Percentiles rank a stretch among this genome's conserved stretches.
Conservation (phyloP, 306 rosid species). For the Morella rubra region DNA sequence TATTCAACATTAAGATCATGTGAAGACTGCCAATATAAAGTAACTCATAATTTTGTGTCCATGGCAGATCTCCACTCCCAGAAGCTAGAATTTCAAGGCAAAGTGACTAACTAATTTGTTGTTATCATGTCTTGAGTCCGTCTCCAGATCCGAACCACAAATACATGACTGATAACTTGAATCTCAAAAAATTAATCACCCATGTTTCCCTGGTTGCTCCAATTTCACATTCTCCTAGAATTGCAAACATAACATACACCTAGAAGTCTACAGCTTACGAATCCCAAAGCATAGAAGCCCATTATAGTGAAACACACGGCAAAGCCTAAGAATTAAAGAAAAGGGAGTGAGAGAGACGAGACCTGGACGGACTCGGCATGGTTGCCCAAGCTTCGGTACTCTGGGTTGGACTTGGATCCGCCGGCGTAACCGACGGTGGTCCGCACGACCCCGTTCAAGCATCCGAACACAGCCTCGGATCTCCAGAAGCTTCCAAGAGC, state of each 20-base stretch:
- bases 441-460: slow-evolving; percentile 76
- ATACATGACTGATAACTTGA: neutral
- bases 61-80: neutral
- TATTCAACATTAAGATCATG: neutral
- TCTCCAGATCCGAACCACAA: too few species aligned
- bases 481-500: slow-evolving; percentile 97
- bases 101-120: neutral
- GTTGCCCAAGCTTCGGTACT: slow-evolving; percentile 75
- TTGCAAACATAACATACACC: neutral
- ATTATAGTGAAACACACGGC: neutral
- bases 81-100: neutral
- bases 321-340: neutral
- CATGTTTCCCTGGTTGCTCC: neutral
- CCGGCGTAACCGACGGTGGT: slow-evolving; percentile 90
- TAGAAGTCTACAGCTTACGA: neutral
- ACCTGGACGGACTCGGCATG: slow-evolving; percentile 94
- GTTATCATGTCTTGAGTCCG: neutral
- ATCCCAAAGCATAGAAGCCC: neutral
- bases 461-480: slow-evolving; percentile 88
- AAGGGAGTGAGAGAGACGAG: neutral
- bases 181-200: neutral
- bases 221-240: neutral
- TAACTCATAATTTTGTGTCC: neutral
- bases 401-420: slow-evolving; percentile 78
- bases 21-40: neutral